phyloP scores from a whole-genome alignment of 75 land plant genomes.

The Sequoiadendron giganteum region DNA sequence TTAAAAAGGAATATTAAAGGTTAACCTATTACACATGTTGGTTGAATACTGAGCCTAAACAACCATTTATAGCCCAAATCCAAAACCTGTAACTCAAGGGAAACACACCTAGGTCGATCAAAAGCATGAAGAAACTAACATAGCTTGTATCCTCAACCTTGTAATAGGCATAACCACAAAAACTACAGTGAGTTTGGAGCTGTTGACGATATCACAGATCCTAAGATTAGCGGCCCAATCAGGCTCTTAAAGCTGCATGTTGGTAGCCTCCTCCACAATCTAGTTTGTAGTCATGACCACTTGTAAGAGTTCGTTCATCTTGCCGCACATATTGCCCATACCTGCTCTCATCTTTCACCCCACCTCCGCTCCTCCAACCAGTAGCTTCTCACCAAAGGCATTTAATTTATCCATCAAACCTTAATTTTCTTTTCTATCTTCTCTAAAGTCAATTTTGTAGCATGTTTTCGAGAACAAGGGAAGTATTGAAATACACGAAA shows the following conservation, averaged over 20 bases:
- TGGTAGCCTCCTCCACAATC: constrained; percentile 79
- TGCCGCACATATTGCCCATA: constrained; percentile 51
- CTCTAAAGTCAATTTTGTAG: too few relatives aligned
- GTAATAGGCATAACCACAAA: too few relatives aligned
- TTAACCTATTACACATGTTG: constrained; percentile 1
- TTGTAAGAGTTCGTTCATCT: constrained; percentile 74
- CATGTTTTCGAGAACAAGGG: too few relatives aligned
- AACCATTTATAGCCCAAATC: background rate
- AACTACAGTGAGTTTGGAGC: constrained; percentile 60
- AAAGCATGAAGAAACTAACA: background rate
- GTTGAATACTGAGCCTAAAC: background rate
- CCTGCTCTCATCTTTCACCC: constrained; percentile 63
- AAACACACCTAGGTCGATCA: background rate
- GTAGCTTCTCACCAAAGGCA: constrained; percentile 80
- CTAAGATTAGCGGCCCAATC: constrained; percentile 77
- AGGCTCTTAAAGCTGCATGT: constrained; percentile 49
- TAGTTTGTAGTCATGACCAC: constrained; percentile 54
- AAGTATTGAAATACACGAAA: too few relatives aligned
- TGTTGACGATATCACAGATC: constrained; percentile 58
- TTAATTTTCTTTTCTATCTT: too few relatives aligned
- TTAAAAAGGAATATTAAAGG: background rate
- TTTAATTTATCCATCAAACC: constrained; percentile 45
- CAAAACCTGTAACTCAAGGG: background rate
- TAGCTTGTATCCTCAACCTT: too few relatives aligned
- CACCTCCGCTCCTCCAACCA: constrained; percentile 64